phyloP scores from a whole-genome alignment of 495 filamentous ascomycete genomes.

The Penicillium simplicissimum region DNA sequence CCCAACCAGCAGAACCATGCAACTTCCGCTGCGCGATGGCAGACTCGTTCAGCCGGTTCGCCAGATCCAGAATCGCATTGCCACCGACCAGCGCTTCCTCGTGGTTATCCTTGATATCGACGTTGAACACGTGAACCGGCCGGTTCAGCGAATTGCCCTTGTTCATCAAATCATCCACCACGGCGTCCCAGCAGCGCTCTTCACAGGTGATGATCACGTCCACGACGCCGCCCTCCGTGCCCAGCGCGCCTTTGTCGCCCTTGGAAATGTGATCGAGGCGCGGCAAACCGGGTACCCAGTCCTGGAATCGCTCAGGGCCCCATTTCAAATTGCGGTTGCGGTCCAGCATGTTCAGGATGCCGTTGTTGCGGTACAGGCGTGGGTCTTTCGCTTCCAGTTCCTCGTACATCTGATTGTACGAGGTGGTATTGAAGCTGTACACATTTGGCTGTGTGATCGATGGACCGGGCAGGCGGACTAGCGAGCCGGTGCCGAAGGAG shows the following conservation, averaged over 20 bases:
- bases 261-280: slow-evolving; percentile 59
- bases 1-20: slow-evolving; percentile 63
- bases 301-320: slow-evolving; percentile 96
- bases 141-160: slow-evolving; percentile 81
- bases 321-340: slow-evolving; percentile 90
- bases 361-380: slow-evolving; percentile 86
- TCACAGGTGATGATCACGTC: slow-evolving; percentile 98
- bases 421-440: slow-evolving; percentile 93
- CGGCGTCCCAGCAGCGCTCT: slow-evolving; percentile 97
- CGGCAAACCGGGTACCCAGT: slow-evolving; percentile 89
- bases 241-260: slow-evolving; percentile 69
- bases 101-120: slow-evolving; percentile 98
- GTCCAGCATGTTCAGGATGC: slow-evolving; percentile 91
- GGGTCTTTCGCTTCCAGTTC: slow-evolving; percentile 84
- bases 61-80: slow-evolving; percentile 88
- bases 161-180: slow-evolving; percentile 88
- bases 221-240: slow-evolving; percentile 86
- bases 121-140: slow-evolving; percentile 94
- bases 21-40: slow-evolving; percentile 74
- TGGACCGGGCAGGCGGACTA: slow-evolving; percentile 92
- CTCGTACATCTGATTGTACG: slow-evolving; percentile 86
- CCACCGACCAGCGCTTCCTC: slow-evolving; percentile 93
- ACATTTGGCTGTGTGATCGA: slow-evolving; percentile 92
- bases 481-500: slow-evolving; percentile 94
- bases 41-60: slow-evolving; percentile 79